Base-by-base conservation (phyloP, 768 basidiomycete genomes). In the Termitomyces sp. region DNA sequence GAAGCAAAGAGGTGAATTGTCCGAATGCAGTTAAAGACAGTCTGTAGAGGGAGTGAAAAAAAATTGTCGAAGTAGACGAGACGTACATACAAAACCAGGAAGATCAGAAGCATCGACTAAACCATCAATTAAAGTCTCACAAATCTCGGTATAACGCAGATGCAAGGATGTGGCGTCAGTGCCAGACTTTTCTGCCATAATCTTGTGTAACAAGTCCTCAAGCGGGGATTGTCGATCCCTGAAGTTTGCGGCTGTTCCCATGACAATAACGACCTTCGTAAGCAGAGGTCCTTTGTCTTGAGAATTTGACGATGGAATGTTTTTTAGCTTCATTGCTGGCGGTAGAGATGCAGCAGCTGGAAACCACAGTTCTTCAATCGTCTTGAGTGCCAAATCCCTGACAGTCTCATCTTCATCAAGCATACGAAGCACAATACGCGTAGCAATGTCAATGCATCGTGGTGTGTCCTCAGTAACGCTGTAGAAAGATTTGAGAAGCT, bases 401-500 rank as follows among this genome's bases (percentile, higher is more conserved):
- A 99, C 92, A 0, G 84, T 85, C 45, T 98, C 94, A 65, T 99
- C 97, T 65, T 97, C 93, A 62, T 99, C 97, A 41, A 87, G 67
- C 77, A 93, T 88, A 14, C 95, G 83, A 34, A 87, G 73, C 2
- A 97, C 85, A 21, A 99, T 79, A 54, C 85, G 83, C 1, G 81
- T 84, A 58, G 88, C 84, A 47, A 98, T 93, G 62, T 98, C 93
- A 40, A 87, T 79, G 30, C 82, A 81, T 34, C 84, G 80, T 14
- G 67, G 64, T 35, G 77, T 73, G 50, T 87, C 82, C 15, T 81
- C 75, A 2, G 85, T 83, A 19, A 85, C 80, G 2, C 69, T 62
- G 64, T 95, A 95, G 60, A 93, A 89, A 0, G 84, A 79, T 68
- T 88, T 91, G 38, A 99, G 78, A 1, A 99, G 75, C 71, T 96